Percentiles rank a stretch among this genome's conserved stretches.
Conservation (phyloP, 2,329 filamentous ascomycete genomes). For the Pseudopyricularia cyperi region DNA sequence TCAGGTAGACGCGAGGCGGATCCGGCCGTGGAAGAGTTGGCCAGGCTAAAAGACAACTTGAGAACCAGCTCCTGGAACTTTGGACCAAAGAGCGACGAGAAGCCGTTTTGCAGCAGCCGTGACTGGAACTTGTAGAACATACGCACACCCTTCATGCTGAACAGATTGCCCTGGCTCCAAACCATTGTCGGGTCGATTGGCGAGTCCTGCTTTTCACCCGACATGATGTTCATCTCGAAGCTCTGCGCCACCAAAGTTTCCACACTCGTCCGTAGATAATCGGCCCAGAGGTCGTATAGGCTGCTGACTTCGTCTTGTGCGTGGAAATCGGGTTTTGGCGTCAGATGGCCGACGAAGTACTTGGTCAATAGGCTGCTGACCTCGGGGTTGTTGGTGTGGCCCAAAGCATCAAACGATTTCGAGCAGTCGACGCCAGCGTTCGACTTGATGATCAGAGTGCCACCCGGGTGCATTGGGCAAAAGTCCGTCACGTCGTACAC, state of each 20-base stretch:
- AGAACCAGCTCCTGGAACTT: constrained; percentile 40
- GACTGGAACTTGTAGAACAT: constrained; percentile 40
- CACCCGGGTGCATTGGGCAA: constrained; percentile 37
- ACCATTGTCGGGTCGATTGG: constrained; percentile 26
- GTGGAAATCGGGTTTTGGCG: constrained; percentile 35
- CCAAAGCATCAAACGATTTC: constrained; percentile 38
- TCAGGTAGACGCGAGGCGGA: constrained; percentile 26
- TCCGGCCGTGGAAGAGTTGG: constrained; percentile 22
- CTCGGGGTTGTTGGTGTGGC: constrained; percentile 41
- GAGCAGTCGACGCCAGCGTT: constrained; percentile 41
- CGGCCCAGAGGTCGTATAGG: constrained; percentile 36
- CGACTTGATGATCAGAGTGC: constrained; percentile 37
- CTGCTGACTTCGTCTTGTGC: constrained; percentile 25
- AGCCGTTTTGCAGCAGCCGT: constrained; percentile 34
- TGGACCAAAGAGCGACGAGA: constrained; percentile 34
- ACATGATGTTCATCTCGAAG: constrained; percentile 38
- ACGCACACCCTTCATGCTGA: constrained; percentile 35
- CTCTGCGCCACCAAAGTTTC: constrained; percentile 39
- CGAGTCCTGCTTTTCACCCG: constrained; percentile 23
- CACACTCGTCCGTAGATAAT: constrained; percentile 32
- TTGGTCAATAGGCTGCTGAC: constrained; percentile 38
- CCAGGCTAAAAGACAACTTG: constrained; percentile 35
- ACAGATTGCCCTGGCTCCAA: constrained; percentile 30
- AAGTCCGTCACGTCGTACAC: constrained; percentile 42
- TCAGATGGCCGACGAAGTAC: constrained; percentile 38